These are phyloP conservation scores for Scheffersomyces illinoinensis DNA, from an alignment of 1,139 yeast species.

Conservation along the genomic window DNA sequence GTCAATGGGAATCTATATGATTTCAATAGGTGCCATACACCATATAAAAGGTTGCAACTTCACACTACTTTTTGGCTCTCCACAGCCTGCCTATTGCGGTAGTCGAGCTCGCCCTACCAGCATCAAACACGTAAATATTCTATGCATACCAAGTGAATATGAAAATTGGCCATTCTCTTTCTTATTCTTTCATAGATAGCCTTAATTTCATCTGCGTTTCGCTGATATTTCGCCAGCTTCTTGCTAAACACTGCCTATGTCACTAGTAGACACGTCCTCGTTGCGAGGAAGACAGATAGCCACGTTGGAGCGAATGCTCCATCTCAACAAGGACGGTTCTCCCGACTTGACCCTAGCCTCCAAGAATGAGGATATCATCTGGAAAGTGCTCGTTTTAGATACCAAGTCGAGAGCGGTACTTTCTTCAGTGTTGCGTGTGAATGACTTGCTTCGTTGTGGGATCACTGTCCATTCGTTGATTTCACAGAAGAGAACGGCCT, in stretches of 20 bases:
- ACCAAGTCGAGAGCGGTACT: conserved; percentile 77
- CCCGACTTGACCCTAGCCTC: conserved; percentile 54
- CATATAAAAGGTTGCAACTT: not conserved
- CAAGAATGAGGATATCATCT: conserved; percentile 63
- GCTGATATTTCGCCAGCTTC: not conserved
- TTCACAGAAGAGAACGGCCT: conserved; percentile 65
- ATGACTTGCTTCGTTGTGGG: conserved; percentile 85
- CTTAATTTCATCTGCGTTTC: not conserved
- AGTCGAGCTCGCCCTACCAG: not conserved
- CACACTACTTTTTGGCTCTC: not conserved
- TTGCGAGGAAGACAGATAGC: conserved; percentile 43
- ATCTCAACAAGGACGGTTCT: conserved; percentile 63
- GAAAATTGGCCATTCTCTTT: not conserved
- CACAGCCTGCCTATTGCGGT: not conserved
- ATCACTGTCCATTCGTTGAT: conserved; percentile 85
- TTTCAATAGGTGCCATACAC: not conserved
- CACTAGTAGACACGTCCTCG: conserved; percentile 15
- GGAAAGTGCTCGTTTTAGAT: conserved; percentile 95
- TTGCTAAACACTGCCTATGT: not conserved
- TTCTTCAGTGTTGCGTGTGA: conserved; percentile 86
- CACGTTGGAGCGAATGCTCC: conserved; percentile 79
- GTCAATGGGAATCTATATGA: too few relatives aligned
- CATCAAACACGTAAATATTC: not conserved
- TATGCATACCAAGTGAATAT: not conserved
- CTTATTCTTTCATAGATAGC: not conserved